A percentile compares a stretch with the other conserved stretches of the same genome.
Conservation (phyloP, 176 grass and related monocot genomes). For the Secale cereale region DNA sequence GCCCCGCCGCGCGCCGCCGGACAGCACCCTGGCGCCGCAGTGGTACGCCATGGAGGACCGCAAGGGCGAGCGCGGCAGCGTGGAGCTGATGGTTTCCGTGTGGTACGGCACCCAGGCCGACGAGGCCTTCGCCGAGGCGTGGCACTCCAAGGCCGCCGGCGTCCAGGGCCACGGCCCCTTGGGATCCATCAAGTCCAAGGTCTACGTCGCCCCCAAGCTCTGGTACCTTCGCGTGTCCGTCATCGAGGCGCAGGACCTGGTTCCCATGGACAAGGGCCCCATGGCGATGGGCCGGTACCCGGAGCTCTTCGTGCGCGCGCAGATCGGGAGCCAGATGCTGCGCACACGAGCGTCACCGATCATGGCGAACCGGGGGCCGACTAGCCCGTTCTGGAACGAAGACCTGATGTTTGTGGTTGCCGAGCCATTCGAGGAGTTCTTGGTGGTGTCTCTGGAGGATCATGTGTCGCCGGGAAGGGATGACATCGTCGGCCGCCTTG, state of each 20-base stretch:
- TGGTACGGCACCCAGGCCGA: slow-evolving; percentile 94
- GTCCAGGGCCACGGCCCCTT: slow-evolving; percentile 67
- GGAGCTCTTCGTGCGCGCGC: slow-evolving; percentile 66
- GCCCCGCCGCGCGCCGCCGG: slow-evolving; percentile 68
- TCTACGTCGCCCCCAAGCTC: slow-evolving; percentile 85
- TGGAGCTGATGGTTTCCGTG: slow-evolving; percentile 70
- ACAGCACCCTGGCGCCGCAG: slow-evolving; percentile 88
- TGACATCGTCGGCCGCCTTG: slow-evolving; percentile 63
- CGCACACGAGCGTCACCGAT: slow-evolving; percentile 50
- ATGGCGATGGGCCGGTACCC: slow-evolving; percentile 47
- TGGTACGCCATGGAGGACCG: slow-evolving; percentile 91
- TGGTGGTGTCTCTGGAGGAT: slow-evolving; percentile 72
- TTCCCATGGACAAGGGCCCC: slow-evolving; percentile 44
- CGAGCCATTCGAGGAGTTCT: slow-evolving; percentile 81
- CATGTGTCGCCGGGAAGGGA: slow-evolving; percentile 56
- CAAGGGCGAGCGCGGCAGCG: slow-evolving; percentile 50
- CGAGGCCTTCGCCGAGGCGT: slow-evolving; percentile 87
- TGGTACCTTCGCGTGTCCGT: slow-evolving; percentile 84
- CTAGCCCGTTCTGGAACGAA: slow-evolving; percentile 81
- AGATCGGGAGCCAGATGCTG: slow-evolving; percentile 65
- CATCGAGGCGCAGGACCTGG: slow-evolving; percentile 74
- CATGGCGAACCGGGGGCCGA: slow-evolving; percentile 40
- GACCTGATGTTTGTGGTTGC: slow-evolving; percentile 91
- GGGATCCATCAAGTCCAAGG: slow-evolving; percentile 89
- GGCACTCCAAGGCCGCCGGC: slow-evolving; percentile 84